A percentile compares a stretch with the other conserved stretches of the same genome.
Conservation (phyloP, 2,329 filamentous ascomycete species). For the Scytalidium sp. region DNA sequence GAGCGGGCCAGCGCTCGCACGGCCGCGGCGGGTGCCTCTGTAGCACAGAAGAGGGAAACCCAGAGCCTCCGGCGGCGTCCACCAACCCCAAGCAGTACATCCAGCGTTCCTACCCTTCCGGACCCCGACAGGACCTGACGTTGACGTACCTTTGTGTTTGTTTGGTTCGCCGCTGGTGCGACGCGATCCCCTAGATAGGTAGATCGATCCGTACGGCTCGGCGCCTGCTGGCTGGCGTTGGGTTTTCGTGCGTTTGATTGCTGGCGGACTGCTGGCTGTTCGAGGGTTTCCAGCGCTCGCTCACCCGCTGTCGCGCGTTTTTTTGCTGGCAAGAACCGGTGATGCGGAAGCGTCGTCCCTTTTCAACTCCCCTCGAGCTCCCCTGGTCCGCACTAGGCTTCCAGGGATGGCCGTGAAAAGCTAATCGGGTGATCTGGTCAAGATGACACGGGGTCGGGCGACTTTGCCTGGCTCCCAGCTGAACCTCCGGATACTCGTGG, state of each 20-base stretch:
- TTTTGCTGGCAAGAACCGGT: neutral
- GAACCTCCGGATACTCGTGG: slow-evolving; percentile 22
- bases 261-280: too few species aligned
- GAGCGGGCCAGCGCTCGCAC: neutral
- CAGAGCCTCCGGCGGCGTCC: too few species aligned
- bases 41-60: neutral
- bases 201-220: too few species aligned
- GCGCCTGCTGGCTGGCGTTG: too few species aligned
- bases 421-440: neutral
- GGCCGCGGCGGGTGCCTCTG: neutral
- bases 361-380: neutral
- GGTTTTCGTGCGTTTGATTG: too few species aligned
- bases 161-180: too few species aligned
- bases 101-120: too few species aligned
- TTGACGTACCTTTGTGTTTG: neutral
- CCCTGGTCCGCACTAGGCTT: neutral
- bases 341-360: neutral
- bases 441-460: neutral
- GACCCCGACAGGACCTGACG: too few species aligned
- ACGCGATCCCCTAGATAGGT: too few species aligned
- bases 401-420: neutral
- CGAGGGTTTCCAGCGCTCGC: neutral
- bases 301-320: neutral
- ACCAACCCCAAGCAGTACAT: too few species aligned
- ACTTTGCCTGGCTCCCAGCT: slow-evolving; percentile 38